These are phyloP conservation scores for Candida glucosophila DNA, from an alignment of 1,139 yeast species.

Conservation along the genomic window DNA sequence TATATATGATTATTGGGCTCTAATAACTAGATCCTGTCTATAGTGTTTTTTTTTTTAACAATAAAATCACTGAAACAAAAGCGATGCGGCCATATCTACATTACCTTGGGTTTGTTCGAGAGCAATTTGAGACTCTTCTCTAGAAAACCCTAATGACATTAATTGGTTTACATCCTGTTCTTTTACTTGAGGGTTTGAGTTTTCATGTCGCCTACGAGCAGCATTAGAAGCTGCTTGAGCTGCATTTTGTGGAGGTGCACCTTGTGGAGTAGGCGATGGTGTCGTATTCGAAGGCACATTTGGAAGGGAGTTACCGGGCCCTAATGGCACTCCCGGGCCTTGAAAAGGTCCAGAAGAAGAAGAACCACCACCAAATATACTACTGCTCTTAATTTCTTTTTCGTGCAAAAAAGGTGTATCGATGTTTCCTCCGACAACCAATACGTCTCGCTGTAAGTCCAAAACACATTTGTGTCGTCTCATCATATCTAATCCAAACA, in stretches of 20 bases:
- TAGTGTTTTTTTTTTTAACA: conserved; percentile 1
- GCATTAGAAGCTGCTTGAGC: conserved; percentile 19
- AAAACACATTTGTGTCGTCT: conserved; percentile 80
- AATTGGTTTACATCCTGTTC: conserved; percentile 41
- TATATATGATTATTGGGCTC: background rate
- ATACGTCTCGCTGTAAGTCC: conserved; percentile 60
- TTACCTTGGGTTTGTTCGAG: conserved; percentile 63
- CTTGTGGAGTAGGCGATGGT: conserved; percentile 8
- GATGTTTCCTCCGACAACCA: conserved; percentile 61
- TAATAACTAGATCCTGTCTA: background rate
- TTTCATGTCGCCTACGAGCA: conserved; percentile 18
- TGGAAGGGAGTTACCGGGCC: conserved; percentile 5
- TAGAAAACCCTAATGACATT: conserved; percentile 62
- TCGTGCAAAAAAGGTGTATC: conserved; percentile 70
- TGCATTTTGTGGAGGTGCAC: too few species aligned
- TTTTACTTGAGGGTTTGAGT: conserved; percentile 4
- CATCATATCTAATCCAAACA: conserved; percentile 72
- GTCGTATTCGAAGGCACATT: conserved; percentile 11
- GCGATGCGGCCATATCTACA: conserved; percentile 77
- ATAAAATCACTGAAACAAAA: conserved; percentile 39
- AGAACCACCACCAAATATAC: conserved; percentile 7
- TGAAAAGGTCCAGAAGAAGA: conserved; percentile 17
- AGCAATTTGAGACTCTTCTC: conserved; percentile 57
- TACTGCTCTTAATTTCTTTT: conserved; percentile 51
- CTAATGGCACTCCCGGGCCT: conserved; percentile 5